Evolutionary conservation across 2,329 filamentous ascomycete genomes (phyloP).

Genomic region (Pseudogymnoascus sp.): DNA sequence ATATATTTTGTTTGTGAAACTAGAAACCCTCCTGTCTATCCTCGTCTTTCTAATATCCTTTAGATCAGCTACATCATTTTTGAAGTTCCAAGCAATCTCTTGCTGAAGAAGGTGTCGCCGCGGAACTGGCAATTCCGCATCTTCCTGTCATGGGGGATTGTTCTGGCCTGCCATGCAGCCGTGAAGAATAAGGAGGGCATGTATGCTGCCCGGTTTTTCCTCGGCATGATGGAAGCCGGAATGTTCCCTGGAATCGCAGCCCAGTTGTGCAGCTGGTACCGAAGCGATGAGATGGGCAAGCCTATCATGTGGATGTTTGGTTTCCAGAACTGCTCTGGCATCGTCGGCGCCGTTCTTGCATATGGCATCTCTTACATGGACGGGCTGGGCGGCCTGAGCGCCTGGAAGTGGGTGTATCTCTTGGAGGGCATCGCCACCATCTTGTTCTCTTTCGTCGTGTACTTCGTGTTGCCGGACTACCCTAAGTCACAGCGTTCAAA

Average conservation of each 20-base stretch:
- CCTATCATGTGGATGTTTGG: constrained; percentile 38
- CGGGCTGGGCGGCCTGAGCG: constrained; percentile 39
- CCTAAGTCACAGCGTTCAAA: constrained; percentile 33
- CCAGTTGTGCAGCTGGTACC: constrained; percentile 40
- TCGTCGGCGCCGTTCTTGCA: constrained; percentile 41
- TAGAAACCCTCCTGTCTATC: not conserved
- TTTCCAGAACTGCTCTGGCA: constrained; percentile 30
- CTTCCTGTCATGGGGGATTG: constrained; percentile 32
- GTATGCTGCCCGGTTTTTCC: constrained; percentile 34
- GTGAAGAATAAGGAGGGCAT: constrained; percentile 33
- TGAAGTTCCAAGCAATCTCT: constrained; percentile 34
- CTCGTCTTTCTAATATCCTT: not conserved
- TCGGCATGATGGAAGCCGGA: constrained; percentile 36
- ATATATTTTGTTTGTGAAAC: constrained; percentile 31
- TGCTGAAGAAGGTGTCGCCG: constrained; percentile 32
- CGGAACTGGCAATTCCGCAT: constrained; percentile 32
- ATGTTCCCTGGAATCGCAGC: constrained; percentile 36
- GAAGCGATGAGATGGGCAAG: constrained; percentile 36
- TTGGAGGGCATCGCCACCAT: constrained; percentile 38
- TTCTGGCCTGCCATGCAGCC: constrained; percentile 33
- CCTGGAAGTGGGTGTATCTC: constrained; percentile 51
- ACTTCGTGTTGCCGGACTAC: constrained; percentile 36
- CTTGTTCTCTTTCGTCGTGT: constrained; percentile 33
- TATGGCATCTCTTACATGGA: constrained; percentile 36
- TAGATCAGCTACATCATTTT: constrained; percentile 35